phyloP scores from a whole-genome alignment of 495 filamentous ascomycete species.

The Podospora comata region DNA sequence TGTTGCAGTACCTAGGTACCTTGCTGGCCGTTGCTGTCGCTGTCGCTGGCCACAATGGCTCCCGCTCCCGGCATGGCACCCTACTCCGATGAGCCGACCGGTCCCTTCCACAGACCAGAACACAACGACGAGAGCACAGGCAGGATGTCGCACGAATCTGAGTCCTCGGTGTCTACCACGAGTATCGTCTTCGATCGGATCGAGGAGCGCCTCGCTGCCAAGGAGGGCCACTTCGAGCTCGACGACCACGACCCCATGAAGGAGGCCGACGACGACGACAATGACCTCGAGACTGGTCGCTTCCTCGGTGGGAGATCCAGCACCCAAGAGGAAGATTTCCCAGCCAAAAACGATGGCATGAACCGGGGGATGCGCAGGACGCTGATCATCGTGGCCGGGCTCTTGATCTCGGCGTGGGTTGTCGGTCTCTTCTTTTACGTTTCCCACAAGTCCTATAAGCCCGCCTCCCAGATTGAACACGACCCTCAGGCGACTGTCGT shows the following conservation, averaged over 20 bases:
- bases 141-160: slow-evolving; percentile 54
- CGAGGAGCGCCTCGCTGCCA: slow-evolving; percentile 43
- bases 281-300: slow-evolving; percentile 44
- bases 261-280: slow-evolving; percentile 43
- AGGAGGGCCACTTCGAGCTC: slow-evolving; percentile 33
- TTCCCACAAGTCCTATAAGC: slow-evolving; percentile 60
- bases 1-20: slow-evolving; percentile 8
- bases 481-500: slow-evolving; percentile 64
- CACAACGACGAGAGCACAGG: slow-evolving; percentile 14
- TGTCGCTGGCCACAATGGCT: slow-evolving; percentile 10
- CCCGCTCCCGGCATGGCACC: slow-evolving; percentile 12
- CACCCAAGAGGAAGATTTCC: slow-evolving; percentile 11
- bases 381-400: slow-evolving; percentile 62
- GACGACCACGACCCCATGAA: slow-evolving; percentile 47
- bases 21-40: slow-evolving; percentile 1
- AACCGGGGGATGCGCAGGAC: slow-evolving; percentile 61
- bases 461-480: slow-evolving; percentile 57
- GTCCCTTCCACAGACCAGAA: slow-evolving; percentile 7
- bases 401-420: slow-evolving; percentile 76
- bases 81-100: slow-evolving; percentile 14
- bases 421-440: slow-evolving; percentile 75
- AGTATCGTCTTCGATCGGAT: slow-evolving; percentile 76
- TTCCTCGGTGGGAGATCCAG: slow-evolving; percentile 38
- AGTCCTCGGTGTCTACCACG: slow-evolving; percentile 70
- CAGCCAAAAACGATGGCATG: slow-evolving; percentile 38